These are phyloP conservation scores for Thalia dealbata DNA, from an alignment of 176 grass and related monocot species.

Conservation along the genomic window DNA sequence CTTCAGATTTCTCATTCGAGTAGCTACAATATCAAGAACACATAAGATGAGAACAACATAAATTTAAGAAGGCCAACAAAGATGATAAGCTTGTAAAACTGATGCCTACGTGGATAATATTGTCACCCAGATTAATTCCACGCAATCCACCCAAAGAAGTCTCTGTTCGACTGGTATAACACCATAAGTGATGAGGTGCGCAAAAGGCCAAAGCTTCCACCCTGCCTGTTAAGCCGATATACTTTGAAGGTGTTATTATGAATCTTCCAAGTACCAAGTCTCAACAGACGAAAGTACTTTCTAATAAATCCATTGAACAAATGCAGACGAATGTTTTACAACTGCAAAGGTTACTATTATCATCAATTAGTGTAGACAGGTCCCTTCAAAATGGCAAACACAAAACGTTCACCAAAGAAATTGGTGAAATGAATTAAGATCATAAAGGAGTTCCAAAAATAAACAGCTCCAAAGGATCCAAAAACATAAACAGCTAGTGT, in stretches of 20 bases:
- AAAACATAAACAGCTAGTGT: neutral
- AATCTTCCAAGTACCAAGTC: neutral
- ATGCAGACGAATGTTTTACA: neutral
- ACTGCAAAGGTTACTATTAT: neutral
- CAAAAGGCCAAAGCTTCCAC: constrained; percentile 98
- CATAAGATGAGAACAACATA: neutral
- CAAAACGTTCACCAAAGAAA: neutral
- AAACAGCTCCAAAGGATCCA: neutral
- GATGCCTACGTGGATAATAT: constrained; percentile 80
- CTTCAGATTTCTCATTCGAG: constrained; percentile 95
- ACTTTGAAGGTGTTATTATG: neutral
- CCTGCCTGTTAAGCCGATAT: constrained; percentile 48
- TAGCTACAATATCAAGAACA: constrained; percentile 31
- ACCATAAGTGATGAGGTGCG: constrained; percentile 81
- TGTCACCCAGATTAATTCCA: constrained; percentile 92
- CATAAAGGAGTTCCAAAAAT: neutral
- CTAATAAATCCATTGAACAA: too few relatives aligned
- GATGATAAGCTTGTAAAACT: constrained; percentile 1
- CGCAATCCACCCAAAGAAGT: constrained; percentile 92
- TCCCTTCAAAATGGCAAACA: neutral
- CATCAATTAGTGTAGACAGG: neutral
- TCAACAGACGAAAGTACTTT: too few relatives aligned
- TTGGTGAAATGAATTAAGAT: neutral
- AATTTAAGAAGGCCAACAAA: neutral
- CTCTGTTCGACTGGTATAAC: constrained; percentile 81